Evolutionary conservation across 371 early-diverging fungal genomes (phyloP), one percentile per base, ranked within the genome.

Genomic region (Chytridium lagenaria): DNA sequence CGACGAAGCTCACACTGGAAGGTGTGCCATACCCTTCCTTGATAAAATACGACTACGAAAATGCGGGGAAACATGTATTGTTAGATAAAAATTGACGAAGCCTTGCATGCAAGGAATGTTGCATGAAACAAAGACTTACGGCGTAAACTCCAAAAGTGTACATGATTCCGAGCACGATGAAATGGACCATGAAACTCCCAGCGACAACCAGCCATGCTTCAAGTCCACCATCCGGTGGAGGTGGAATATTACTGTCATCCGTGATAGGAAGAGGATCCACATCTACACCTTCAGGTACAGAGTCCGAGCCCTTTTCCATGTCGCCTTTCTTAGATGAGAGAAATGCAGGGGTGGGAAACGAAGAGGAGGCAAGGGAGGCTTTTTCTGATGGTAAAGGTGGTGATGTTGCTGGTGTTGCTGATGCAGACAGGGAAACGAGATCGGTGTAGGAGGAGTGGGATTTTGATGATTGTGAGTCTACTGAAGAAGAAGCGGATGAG

Each of bases 91-190:
- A n/a, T n/a, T n/a, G n/a, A n/a, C n/a, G n/a, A n/a, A n/a, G n/a
- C n/a, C n/a, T n/a, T n/a, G n/a, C n/a, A n/a, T n/a, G n/a, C n/a
- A n/a, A n/a, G n/a, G n/a, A n/a, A n/a, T n/a, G n/a, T n/a, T n/a
- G n/a, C n/a, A n/a, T n/a, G n/a, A n/a, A n/a, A n/a, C n/a, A 19
- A 44, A 52, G 23, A 26, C 55, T 52, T 52, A 52, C 55, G n/a
- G 55, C 55, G 23, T 75, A 75, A 52, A 75, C 59, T 19, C 75
- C 76, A 68, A 71, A 76, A 16, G 30, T 34, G 68, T 71, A 75
- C 33, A 70, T 38, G 37, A 61, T 50, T 5, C 76, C 76, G 33
- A 66, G 64, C 1, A 76, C 76, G 23, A 71, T 22, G 50, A 76
- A 76, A 38, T 76, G 76, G 3, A 63, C 71, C 22, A 71, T 50